These are phyloP conservation scores for Dunaliella primolecta DNA, from an alignment of 139 green algal genomes.

Conservation along the genomic window DNA sequence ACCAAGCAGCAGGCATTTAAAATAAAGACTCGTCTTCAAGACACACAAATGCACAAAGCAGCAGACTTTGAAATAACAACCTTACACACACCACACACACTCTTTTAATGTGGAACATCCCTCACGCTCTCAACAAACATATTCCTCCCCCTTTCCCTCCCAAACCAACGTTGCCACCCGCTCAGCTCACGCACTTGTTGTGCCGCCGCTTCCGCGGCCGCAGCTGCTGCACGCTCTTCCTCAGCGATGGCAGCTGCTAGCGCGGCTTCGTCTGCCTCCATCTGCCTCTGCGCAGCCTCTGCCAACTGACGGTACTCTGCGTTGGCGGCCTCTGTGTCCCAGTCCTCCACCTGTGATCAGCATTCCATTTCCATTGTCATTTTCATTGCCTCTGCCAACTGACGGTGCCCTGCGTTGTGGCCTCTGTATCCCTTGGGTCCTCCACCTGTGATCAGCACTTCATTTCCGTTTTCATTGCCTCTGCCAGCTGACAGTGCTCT, in stretches of 20 bases:
- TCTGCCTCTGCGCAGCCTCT: conserved; percentile 30
- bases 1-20: too few relatives aligned
- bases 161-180: too few relatives aligned
- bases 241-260: conserved; percentile 6
- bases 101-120: too few relatives aligned
- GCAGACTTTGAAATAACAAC: too few relatives aligned
- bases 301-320: conserved; percentile 52
- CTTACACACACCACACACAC: too few relatives aligned
- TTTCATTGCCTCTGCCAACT: conserved; percentile 43
- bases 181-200: not conserved
- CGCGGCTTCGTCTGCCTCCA: conserved; percentile 25
- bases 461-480: conserved; percentile 27
- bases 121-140: too few relatives aligned
- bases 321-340: conserved; percentile 61
- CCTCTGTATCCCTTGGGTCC: too few relatives aligned
- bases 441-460: too few relatives aligned
- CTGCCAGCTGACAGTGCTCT: conserved; percentile 49
- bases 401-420: conserved; percentile 47
- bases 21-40: too few relatives aligned
- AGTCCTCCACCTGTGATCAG: conserved; percentile 47
- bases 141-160: too few relatives aligned
- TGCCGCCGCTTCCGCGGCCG: conserved; percentile 3
- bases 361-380: conserved; percentile 49
- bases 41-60: too few relatives aligned
- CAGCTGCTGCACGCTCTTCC: conserved; percentile 10